Base-by-base conservation (phyloP, 148 eudicot species). In the Amaranthus palmeri region DNA sequence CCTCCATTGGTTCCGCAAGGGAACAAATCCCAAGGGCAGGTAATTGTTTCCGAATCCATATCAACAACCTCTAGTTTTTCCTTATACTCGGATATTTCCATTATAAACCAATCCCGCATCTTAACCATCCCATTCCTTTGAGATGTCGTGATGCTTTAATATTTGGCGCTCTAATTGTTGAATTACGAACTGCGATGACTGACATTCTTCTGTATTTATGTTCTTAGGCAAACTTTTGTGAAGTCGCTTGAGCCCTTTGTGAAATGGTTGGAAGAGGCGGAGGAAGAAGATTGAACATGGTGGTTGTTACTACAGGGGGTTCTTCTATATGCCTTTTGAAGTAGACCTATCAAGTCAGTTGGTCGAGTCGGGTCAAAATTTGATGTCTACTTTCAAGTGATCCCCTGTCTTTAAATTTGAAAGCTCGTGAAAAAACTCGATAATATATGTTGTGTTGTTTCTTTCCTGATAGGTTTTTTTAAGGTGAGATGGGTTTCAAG, bases 181-280 rank as follows among this genome's bases (percentile, higher is more conserved):
- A 2, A 18, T 44, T 43, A 10, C 25, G 12, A 7, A 6, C 9
- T n/a, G 9, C 4, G 42, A 60, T 60, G 10, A 58, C 17, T 66
- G 63, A 72, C 13, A 5, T n/a, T 62, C 4, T 15, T 54, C 51
- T 52, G 36, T 25, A 25, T 25, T n/a, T n/a, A 5, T 42, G n/a
- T 12, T 77, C 65, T 54, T 82, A 93, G 98, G 88, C 98, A 93
- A 82, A 84, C 82, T 25, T 93, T 91, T 74, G 93, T 88, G 77
- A 93, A 93, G 80, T 82, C 96, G 0, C 80, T 93, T 67, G 98
- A 93, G 85, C 92, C 97, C 4, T 93, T 93, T 77, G 97, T 91
- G 67, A 93, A 85, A 78, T 93, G 98, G 98, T 86, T 91, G 61
- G 98, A 91, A 74, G 98, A 93, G 86, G 98, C 98, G 7, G 97